Evolutionary conservation across 2,329 filamentous ascomycete genomes (phyloP).

Genomic region (Fusarium beomiforme): DNA sequence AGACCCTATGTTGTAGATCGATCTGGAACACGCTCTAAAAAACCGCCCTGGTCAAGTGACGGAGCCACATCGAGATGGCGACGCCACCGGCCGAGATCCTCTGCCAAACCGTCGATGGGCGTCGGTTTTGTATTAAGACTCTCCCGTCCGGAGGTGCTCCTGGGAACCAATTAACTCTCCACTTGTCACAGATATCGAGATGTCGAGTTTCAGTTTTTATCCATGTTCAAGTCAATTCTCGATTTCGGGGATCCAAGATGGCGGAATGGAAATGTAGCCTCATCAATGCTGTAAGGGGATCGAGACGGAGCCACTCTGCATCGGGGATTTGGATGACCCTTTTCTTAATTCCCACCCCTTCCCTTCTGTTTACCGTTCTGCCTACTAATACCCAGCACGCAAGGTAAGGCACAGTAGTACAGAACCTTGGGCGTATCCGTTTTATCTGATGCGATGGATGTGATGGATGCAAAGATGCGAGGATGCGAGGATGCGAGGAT

Average conservation of each 20-base stretch:
- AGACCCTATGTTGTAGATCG: slow-evolving; percentile 19
- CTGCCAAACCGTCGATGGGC: slow-evolving; percentile 35
- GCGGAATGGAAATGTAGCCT: neutral
- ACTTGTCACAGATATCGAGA: slow-evolving; percentile 20
- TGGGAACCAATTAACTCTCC: neutral
- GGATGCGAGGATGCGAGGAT: too few species aligned
- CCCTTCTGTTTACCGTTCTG: neutral
- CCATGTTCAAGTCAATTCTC: neutral
- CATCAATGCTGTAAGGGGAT: slow-evolving; percentile 22
- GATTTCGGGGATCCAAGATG: neutral
- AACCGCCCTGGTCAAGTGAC: slow-evolving; percentile 23
- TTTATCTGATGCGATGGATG: neutral
- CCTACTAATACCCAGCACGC: neutral
- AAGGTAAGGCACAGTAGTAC: neutral
- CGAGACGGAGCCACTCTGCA: neutral
- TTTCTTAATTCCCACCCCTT: neutral
- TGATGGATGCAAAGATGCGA: too few species aligned
- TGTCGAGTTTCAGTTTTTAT: neutral
- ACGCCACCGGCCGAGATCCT: slow-evolving; percentile 38
- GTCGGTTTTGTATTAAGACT: slow-evolving; percentile 5
- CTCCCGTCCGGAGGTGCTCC: neutral
- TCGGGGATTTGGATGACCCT: neutral
- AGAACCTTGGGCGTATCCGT: neutral
- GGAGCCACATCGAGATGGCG: slow-evolving; percentile 36
- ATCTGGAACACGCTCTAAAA: slow-evolving; percentile 24